These are phyloP conservation scores for Colletotrichum aenigma DNA, from an alignment of 2,329 filamentous ascomycete species.

Conservation along the genomic window DNA sequence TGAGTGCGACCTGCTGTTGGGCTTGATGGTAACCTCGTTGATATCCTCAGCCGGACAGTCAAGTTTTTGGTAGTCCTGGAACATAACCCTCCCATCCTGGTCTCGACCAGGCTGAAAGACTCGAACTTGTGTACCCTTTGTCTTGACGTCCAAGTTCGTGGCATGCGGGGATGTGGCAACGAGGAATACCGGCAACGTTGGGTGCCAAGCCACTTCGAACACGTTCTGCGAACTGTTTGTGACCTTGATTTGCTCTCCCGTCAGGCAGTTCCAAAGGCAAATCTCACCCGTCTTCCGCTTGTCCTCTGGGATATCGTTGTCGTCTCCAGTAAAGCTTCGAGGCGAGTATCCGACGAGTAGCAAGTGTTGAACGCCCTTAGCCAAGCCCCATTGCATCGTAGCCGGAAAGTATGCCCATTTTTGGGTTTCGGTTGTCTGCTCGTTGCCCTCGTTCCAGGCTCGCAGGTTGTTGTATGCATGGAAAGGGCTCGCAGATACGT, in stretches of 20 bases:
- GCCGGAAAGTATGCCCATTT: conserved; percentile 69
- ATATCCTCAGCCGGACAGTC: conserved; percentile 66
- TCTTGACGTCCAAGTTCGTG: conserved; percentile 43
- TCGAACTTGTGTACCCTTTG: conserved; percentile 60
- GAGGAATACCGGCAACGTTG: conserved; percentile 55
- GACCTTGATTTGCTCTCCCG: conserved; percentile 49
- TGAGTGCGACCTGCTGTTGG: conserved; percentile 53
- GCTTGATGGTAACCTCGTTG: conserved; percentile 65
- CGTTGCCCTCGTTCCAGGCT: conserved; percentile 26
- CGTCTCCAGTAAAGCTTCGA: conserved; percentile 54
- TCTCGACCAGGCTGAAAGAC: conserved; percentile 47
- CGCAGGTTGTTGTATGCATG: conserved; percentile 44
- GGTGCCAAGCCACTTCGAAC: conserved; percentile 70
- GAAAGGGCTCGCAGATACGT: conserved; percentile 41
- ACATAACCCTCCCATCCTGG: conserved; percentile 36
- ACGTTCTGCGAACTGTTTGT: conserved; percentile 61
- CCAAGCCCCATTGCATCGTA: conserved; percentile 65
- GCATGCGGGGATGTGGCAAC: conserved; percentile 61
- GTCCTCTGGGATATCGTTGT: conserved; percentile 63
- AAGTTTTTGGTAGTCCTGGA: conserved; percentile 55
- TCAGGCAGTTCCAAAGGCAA: conserved; percentile 60
- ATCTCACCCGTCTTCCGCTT: conserved; percentile 64
- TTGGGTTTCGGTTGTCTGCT: conserved; percentile 32
- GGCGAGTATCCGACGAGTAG: conserved; percentile 69
- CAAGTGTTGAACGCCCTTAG: conserved; percentile 49